Conservation (phyloP, 179 eudicot species). For the Camellia oleifera region DNA sequence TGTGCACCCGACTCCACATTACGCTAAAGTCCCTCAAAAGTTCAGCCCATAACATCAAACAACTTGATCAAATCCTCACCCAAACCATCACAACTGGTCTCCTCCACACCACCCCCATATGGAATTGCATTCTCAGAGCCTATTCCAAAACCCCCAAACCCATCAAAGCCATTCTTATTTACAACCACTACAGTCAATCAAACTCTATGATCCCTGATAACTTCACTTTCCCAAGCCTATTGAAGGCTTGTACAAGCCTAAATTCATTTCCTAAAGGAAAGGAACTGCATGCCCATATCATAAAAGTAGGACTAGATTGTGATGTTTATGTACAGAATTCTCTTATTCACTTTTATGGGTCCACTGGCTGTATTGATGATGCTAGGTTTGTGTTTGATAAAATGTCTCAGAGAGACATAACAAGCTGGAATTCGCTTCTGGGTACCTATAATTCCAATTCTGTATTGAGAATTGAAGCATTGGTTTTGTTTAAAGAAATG, state of each 20-base stretch:
- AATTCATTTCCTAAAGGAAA: constrained; percentile 10
- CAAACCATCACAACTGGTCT: constrained; percentile 18
- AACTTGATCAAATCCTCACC: constrained; percentile 24
- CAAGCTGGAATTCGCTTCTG: constrained; percentile 24
- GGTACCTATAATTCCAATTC: background rate
- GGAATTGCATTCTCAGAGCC: constrained; percentile 22
- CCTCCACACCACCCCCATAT: constrained; percentile 16
- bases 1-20: background rate
- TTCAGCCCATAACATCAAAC: constrained; percentile 17
- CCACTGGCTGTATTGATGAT: background rate
- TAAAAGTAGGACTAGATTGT: constrained; percentile 14
- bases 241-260: constrained; percentile 18
- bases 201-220: constrained; percentile 12
- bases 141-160: constrained; percentile 23
- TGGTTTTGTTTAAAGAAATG: constrained; percentile 22
- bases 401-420: constrained; percentile 18
- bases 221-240: constrained; percentile 22
- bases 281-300: constrained; percentile 22
- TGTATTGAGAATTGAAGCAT: too few relatives aligned
- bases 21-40: background rate
- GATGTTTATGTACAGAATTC: constrained; percentile 23
- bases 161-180: constrained; percentile 22
- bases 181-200: constrained; percentile 16
- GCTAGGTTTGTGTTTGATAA: constrained; percentile 18
- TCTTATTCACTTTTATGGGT: constrained; percentile 22